Evolutionary conservation across 129 eudicot species (phyloP), one percentile per base, ranked within the genome.

Genomic region (Flaveria sonorensis): DNA sequence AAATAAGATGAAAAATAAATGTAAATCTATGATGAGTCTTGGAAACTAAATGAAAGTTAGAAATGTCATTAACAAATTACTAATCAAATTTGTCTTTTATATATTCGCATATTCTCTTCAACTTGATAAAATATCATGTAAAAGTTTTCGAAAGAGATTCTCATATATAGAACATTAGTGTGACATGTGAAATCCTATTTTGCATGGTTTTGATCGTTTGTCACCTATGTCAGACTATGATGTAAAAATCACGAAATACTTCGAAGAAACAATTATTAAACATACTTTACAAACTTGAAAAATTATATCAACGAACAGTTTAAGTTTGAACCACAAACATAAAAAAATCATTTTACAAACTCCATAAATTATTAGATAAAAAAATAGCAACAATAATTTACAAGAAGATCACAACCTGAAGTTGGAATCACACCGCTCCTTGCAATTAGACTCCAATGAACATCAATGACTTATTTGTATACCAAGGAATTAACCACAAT

Each of bases 261-360:
- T 50, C 9, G 21, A 45, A 20, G 10, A 45, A 40, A 20, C 4
- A 43, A 24, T 45, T 16, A 51, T 28, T 26, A 43, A 43, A 43
- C 10, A 43, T 43, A 43, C 48, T 43, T 43, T 11, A 24, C 59
- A 70, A 47, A 70, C 23, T 6, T 47, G 26, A 36, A 14, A 71
- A 71, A 6, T 15, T 8, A 9, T 2, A 32, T 7, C 12, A 36
- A 36, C 39, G 2, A 11, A 18, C 67, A 30, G 26, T 18, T 55
- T 18, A 36, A 55, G 67, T 55, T 50, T 24, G 13, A 51, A 71
- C 75, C 52, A 70, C 59, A 70, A 68, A 28, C 43, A 71, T n/a
- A 30, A 20, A 11, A 51, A 71, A 71, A 13, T 4, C 64, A 11
- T 52, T 36, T 23, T 71, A 42, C 36, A 68, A 47, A 68, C 11